Conservation (phyloP, 2,329 filamentous ascomycete genomes). For the Coniochaeta prunicola region DNA sequence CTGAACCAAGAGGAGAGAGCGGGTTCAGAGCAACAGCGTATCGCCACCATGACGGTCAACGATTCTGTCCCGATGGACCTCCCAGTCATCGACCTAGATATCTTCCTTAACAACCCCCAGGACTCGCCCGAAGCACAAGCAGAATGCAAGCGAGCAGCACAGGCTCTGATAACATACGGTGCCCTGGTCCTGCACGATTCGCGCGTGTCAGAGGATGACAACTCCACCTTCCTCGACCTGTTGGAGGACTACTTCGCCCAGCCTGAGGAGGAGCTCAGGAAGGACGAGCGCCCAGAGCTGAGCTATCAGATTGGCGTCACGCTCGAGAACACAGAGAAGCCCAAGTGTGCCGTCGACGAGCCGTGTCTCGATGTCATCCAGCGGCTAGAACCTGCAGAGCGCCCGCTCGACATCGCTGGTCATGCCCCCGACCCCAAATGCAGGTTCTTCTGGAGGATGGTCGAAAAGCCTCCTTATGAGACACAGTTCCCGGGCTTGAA, state of each 20-base stretch:
- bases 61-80: slow-evolving; percentile 41
- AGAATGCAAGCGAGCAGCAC: slow-evolving; percentile 47
- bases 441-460: slow-evolving; percentile 58
- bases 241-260: slow-evolving; percentile 61
- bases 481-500: slow-evolving; percentile 50
- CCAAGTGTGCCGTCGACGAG: slow-evolving; percentile 56
- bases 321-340: slow-evolving; percentile 56
- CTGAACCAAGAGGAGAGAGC: too few species aligned
- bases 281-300: slow-evolving; percentile 49
- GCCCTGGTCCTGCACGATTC: slow-evolving; percentile 54
- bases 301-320: slow-evolving; percentile 56
- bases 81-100: slow-evolving; percentile 51
- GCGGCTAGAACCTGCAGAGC: slow-evolving; percentile 44
- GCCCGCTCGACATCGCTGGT: slow-evolving; percentile 49
- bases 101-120: slow-evolving; percentile 39
- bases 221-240: slow-evolving; percentile 50
- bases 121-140: slow-evolving; percentile 35
- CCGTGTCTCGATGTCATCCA: slow-evolving; percentile 50
- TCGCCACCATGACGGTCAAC: background rate
- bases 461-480: slow-evolving; percentile 42
- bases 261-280: slow-evolving; percentile 34
- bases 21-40: too few species aligned
- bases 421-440: slow-evolving; percentile 55
- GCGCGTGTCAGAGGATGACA: slow-evolving; percentile 48
- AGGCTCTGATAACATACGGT: slow-evolving; percentile 52